Evolutionary conservation across 208 protist genomes (phyloP), one percentile per base, ranked within the genome.

Genomic region (Acanthamoeba sp.): DNA sequence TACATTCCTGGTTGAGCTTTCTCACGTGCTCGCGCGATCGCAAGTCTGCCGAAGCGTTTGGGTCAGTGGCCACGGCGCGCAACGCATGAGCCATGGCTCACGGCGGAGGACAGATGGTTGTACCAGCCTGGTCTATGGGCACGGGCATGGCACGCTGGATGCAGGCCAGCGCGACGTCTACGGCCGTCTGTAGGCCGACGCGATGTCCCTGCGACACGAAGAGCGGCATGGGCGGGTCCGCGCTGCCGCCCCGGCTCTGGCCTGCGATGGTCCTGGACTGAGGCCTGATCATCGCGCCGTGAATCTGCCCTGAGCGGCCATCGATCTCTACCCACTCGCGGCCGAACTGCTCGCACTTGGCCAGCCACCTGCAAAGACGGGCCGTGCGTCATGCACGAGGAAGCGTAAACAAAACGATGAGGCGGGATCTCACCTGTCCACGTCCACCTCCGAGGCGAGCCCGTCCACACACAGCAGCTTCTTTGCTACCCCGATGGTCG

Each of bases 381-480:
- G 20, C 20, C 52, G 52, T 20, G 10, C 20, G 20, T 24, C 20
- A 20, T 59, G 10, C 14, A 59, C 52, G 14, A 9, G 12, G 10
- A 27, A 73, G 27, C 16, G 64, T 73, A 9, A 32, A 73, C 64
- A 73, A 73, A 9, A 73, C 9, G n/a, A 73, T 10, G n/a, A 12
- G 9, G 9, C 64, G 9, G n/a, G 64, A 73, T 27, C 22, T 16
- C 64, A 73, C 64, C 69, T 20, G 69, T 84, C 73, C 4, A 84
- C 24, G 40, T 84, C 73, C 12, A 84, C 73, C 24, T 84, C 73
- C 4, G 40, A 27, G 42, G 22, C 18, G 73, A 99, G 91, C 22
- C 98, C 97, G 69, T 99, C 98, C 1, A 98, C 96, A 10, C 95
- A 82, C 64, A 99, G 95, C 24, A 99, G 96, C 27, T 97, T 99